A percentile compares a stretch with the other conserved stretches of the same genome.
Conservation (phyloP, 169 alveolate genomes). For the Plasmodium fragile region DNA sequence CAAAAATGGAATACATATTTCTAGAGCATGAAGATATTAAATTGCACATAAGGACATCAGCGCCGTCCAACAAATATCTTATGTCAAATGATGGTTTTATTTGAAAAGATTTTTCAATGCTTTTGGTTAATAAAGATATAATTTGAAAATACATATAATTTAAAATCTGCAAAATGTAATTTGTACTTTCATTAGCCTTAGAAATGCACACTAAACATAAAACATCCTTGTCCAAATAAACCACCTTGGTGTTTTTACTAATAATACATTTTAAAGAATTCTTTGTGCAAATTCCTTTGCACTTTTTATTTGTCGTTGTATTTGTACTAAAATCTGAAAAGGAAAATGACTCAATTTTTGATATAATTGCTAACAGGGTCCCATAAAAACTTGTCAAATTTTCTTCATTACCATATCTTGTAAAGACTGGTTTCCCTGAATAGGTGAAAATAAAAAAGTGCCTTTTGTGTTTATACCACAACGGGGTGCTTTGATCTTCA, state of each 20-base stretch:
- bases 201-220: constrained; percentile 85
- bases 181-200: constrained; percentile 79
- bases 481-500: constrained; percentile 78
- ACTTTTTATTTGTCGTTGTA: constrained; percentile 28
- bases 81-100: constrained; percentile 82
- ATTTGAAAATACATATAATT: constrained; percentile 84
- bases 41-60: constrained; percentile 75
- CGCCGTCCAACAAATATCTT: constrained; percentile 83
- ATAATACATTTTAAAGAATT: constrained; percentile 77
- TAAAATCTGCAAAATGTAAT: constrained; percentile 78
- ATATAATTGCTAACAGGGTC: constrained; percentile 86
- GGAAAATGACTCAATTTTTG: constrained; percentile 84
- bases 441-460: constrained; percentile 88
- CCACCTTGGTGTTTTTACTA: constrained; percentile 82
- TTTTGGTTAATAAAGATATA: constrained; percentile 86
- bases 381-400: constrained; percentile 77
- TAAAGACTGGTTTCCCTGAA: constrained; percentile 89
- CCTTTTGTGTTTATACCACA: constrained; percentile 83
- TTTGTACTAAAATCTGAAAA: constrained; percentile 67
- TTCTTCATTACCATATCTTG: constrained; percentile 88
- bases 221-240: constrained; percentile 85
- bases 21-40: constrained; percentile 67
- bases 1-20: constrained; percentile 77
- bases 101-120: constrained; percentile 85
- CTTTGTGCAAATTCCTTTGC: constrained; percentile 13